Evolutionary conservation across 1,139 yeast species (phyloP).

Genomic region (Yamadazyma buinensis): DNA sequence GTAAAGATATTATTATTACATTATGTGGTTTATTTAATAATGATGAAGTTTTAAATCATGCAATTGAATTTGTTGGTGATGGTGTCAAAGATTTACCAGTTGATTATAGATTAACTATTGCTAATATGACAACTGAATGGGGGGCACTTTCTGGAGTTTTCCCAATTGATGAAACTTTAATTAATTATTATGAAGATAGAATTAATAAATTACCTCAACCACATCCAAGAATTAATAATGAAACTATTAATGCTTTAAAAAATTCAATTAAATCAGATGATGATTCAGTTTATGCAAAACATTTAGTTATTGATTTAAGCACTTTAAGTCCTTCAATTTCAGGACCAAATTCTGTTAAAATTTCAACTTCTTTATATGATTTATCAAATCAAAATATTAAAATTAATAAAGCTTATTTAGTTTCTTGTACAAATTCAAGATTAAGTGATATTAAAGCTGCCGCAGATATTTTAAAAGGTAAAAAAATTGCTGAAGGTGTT

Average conservation of each 20-base stretch:
- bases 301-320: constrained; percentile 74
- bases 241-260: constrained; percentile 50
- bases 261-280: constrained; percentile 56
- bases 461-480: constrained; percentile 77
- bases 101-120: constrained; percentile 92
- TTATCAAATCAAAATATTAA: constrained; percentile 69
- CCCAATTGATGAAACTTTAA: constrained; percentile 80
- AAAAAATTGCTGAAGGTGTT: constrained; percentile 80
- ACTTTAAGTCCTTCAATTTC: constrained; percentile 87
- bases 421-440: constrained; percentile 96
- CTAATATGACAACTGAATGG: constrained; percentile 99
- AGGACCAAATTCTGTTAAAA: constrained; percentile 96
- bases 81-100: constrained; percentile 71
- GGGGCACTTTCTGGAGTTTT: constrained; percentile 96
- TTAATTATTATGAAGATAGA: constrained; percentile 75
- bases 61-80: constrained; percentile 93
- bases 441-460: constrained; percentile 92
- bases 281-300: constrained; percentile 85
- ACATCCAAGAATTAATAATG: constrained; percentile 77
- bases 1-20: constrained; percentile 95
- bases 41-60: constrained; percentile 95
- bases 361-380: constrained; percentile 74
- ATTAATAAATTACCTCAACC: constrained; percentile 64
- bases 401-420: constrained; percentile 91
- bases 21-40: constrained; percentile 92